A percentile compares a stretch with the other conserved stretches of the same genome.
Conservation (phyloP, 2,329 filamentous ascomycete genomes). For the Fusarium poae region DNA sequence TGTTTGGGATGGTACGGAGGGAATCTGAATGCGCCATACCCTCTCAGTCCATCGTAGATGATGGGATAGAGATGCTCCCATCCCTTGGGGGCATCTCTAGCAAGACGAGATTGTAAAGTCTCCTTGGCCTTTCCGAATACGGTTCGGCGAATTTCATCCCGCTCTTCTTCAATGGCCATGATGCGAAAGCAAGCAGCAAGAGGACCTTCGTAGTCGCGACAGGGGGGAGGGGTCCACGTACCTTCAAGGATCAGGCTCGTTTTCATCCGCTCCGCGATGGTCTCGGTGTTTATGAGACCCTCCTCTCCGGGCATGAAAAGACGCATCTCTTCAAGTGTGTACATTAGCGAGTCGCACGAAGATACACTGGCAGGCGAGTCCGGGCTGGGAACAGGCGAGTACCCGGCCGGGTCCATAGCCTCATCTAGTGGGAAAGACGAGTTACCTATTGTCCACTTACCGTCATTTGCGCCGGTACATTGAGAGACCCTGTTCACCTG, state of each 20-base stretch:
- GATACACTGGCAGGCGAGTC: not conserved
- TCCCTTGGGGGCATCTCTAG: slow-evolving; percentile 9
- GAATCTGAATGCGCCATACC: not conserved
- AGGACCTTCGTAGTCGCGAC: slow-evolving; percentile 21
- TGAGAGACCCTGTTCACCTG: not conserved
- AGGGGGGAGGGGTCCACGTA: slow-evolving; percentile 16
- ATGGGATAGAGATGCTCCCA: slow-evolving; percentile 30
- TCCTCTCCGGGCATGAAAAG: not conserved
- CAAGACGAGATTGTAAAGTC: not conserved
- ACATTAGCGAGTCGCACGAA: not conserved
- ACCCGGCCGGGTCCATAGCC: not conserved
- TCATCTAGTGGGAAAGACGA: not conserved
- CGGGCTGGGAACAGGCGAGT: not conserved
- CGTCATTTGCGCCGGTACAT: not conserved
- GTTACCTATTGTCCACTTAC: slow-evolving; percentile 4
- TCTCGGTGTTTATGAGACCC: not conserved
- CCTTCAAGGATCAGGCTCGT: slow-evolving; percentile 24
- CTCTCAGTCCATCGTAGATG: slow-evolving; percentile 5
- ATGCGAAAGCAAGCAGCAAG: not conserved
- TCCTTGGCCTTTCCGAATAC: not conserved
- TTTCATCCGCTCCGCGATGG: slow-evolving; percentile 13
- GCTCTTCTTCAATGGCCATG: not conserved
- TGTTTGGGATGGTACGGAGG: slow-evolving; percentile 18
- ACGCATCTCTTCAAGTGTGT: slow-evolving; percentile 5
- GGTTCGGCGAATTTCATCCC: not conserved